Base-by-base conservation (phyloP, 495 filamentous ascomycete genomes). In the Aspergillus taichungensis region DNA sequence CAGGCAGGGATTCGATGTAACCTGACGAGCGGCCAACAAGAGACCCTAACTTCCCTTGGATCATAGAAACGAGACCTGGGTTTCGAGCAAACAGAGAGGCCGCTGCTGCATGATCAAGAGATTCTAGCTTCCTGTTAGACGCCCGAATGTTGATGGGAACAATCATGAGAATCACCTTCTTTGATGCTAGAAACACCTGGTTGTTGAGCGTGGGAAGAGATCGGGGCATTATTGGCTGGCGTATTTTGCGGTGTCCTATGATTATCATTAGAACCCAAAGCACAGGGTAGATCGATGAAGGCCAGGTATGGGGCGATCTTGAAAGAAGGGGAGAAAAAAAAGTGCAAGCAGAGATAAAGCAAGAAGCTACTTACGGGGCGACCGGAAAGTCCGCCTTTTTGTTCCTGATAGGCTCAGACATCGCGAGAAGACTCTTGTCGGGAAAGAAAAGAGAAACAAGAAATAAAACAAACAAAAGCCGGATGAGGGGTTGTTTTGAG, bases 141-240 rank as follows among this genome's bases (percentile, higher is more conserved):
- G 40, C 18, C 18, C 18, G 4, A 18, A 11, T 38, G 10, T 37
- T 33, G 33, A 47, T 6, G 18, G 8, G 24, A 6, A 45, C 47
- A 24, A 13, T 29, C 28, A 30, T 6, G 10, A 34, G 13, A n/a
- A 3, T 58, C 67, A 96, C 92, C 92, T 82, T 99, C 94, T 69
- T 90, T 87, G 73, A 99, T 96, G 68, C 88, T 97, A 50, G 87
- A 75, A 53, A 99, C 83, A 40, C 85, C 85, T 47, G 94, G 94
- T 70, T 95, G 87, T 71, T 94, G 88, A 50, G 92, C 92, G 69
- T 94, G 91, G 43, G 94, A 97, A 12, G 88, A 94, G 66, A 99
- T 99, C 36, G 94, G 94, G 50, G 94, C 94, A 73, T 88, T 88
- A 63, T 78, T 88, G 33, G 87, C 83, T 52, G 94, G 91, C 13